Conservation (phyloP, 2,329 filamentous ascomycete genomes). For the Tolypocladium amazonense region DNA sequence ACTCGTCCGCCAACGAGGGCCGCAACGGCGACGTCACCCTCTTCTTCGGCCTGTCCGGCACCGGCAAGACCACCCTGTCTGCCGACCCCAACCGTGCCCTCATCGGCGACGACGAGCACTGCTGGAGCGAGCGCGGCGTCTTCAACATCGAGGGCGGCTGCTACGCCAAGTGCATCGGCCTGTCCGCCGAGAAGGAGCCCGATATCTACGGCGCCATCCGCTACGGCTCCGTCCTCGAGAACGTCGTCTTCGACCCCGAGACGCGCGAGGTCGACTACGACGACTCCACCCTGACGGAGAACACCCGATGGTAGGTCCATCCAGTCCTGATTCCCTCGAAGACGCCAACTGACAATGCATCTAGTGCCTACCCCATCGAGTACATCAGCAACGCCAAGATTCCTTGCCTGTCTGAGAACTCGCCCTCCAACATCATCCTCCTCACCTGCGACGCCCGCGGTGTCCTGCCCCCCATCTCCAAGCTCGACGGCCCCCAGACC, state of each 20-base stretch:
- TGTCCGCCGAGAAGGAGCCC: constrained; percentile 97
- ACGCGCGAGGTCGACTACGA: constrained; percentile 93
- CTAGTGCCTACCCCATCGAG: constrained; percentile 85
- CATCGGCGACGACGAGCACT: constrained; percentile 99
- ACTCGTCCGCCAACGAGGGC: constrained; percentile 98
- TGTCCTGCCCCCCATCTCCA: constrained; percentile 95
- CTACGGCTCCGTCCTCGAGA: constrained; percentile 96
- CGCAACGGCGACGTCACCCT: constrained; percentile 91
- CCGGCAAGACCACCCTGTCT: constrained; percentile 96
- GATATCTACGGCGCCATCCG: constrained; percentile 95
- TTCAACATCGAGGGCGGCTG: constrained; percentile 99
- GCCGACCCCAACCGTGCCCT: constrained; percentile 92
- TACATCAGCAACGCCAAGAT: constrained; percentile 99
- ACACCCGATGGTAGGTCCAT: constrained; percentile 65
- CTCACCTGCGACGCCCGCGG: constrained; percentile 96
- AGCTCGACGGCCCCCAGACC: constrained; percentile 86
- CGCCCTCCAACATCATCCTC: constrained; percentile 96
- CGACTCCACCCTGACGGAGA: constrained; percentile 88
- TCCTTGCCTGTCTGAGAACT: constrained; percentile 75
- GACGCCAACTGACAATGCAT: constrained; percentile 12
- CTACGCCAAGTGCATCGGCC: constrained; percentile 97
- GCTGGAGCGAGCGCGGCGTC: constrained; percentile 92
- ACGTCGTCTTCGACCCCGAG: constrained; percentile 90
- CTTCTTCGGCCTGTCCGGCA: constrained; percentile 98
- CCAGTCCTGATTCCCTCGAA: constrained; percentile 11